phyloP scores from a whole-genome alignment of 2,329 filamentous ascomycete species.

The Aureobasidium sp. region DNA sequence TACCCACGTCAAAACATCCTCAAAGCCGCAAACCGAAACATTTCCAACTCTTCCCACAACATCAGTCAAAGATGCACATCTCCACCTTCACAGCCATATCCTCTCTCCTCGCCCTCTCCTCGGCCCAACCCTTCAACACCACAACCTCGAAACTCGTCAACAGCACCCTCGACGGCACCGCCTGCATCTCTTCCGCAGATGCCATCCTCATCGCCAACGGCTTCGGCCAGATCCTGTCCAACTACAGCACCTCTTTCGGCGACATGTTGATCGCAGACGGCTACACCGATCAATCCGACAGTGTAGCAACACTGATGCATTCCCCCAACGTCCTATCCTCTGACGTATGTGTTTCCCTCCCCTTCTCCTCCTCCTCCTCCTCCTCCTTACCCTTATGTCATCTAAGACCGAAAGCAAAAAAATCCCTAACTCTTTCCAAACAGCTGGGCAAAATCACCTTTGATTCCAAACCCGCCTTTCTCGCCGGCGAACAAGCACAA shows the following conservation, averaged over 20 bases:
- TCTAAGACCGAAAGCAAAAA: no score
- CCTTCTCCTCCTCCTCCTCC: neutral
- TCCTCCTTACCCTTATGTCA: neutral
- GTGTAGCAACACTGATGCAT: slow-evolving; percentile 28
- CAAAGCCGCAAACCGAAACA: no score
- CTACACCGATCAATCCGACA: slow-evolving; percentile 29
- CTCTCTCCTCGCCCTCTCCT: neutral
- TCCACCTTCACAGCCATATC: neutral
- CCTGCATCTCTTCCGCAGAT: slow-evolving; percentile 14
- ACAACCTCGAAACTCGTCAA: neutral
- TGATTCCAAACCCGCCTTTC: slow-evolving; percentile 23
- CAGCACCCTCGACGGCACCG: no score
- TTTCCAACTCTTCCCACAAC: no score
- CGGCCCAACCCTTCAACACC: neutral
- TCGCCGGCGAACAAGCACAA: slow-evolving; percentile 27
- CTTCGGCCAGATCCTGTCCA: slow-evolving; percentile 26
- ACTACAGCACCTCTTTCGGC: slow-evolving; percentile 24
- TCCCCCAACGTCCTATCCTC: neutral
- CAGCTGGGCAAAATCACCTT: slow-evolving; percentile 21
- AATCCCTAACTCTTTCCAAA: no score
- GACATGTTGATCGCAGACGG: slow-evolving; percentile 21
- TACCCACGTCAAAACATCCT: neutral
- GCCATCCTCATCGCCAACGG: slow-evolving; percentile 25
- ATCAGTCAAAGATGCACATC: no score
- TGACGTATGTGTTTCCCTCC: neutral